Percentiles rank a stretch among this genome's conserved stretches.
These are phyloP conservation scores for Sugiyamaella floridensis DNA, from an alignment of 805 yeast species.

Conservation along the genomic window DNA sequence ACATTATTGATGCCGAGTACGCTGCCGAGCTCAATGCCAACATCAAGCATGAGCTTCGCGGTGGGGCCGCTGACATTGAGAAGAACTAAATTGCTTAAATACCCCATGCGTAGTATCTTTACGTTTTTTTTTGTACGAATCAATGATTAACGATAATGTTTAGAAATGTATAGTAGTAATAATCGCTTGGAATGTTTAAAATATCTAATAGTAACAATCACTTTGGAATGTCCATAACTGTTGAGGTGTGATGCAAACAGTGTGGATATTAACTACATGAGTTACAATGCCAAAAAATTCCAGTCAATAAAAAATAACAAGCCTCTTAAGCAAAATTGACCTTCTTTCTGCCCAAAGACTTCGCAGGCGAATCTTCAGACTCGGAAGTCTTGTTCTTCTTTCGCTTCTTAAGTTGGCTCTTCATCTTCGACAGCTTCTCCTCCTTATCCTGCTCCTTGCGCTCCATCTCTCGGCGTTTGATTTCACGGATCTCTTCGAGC, in stretches of 20 bases:
- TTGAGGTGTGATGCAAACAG: neutral
- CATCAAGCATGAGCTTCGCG: slow-evolving; percentile 9
- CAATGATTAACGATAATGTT: neutral
- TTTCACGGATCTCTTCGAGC: slow-evolving; percentile 81
- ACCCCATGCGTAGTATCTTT: neutral
- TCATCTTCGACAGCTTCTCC: slow-evolving; percentile 64
- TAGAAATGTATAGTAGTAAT: neutral
- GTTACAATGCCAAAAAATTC: neutral
- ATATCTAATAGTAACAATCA: too few relatives aligned
- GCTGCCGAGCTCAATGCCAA: slow-evolving; percentile 24
- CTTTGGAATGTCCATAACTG: too few relatives aligned
- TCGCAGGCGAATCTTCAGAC: slow-evolving; percentile 7
- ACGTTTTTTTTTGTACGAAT: neutral
- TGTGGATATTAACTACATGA: neutral
- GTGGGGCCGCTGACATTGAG: neutral
- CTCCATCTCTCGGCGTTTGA: slow-evolving; percentile 82
- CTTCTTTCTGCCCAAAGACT: slow-evolving; percentile 8
- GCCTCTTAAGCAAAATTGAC: slow-evolving; percentile 14
- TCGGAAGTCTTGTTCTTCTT: slow-evolving; percentile 13
- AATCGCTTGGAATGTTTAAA: neutral
- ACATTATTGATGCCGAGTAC: slow-evolving; percentile 40
- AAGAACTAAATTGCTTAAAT: neutral
- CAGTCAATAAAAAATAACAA: neutral
- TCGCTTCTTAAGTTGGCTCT: slow-evolving; percentile 13
- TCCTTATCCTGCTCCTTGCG: slow-evolving; percentile 66